phyloP scores from a whole-genome alignment of 257 asterid genomes.

The Nicotiana obtusifolia region DNA sequence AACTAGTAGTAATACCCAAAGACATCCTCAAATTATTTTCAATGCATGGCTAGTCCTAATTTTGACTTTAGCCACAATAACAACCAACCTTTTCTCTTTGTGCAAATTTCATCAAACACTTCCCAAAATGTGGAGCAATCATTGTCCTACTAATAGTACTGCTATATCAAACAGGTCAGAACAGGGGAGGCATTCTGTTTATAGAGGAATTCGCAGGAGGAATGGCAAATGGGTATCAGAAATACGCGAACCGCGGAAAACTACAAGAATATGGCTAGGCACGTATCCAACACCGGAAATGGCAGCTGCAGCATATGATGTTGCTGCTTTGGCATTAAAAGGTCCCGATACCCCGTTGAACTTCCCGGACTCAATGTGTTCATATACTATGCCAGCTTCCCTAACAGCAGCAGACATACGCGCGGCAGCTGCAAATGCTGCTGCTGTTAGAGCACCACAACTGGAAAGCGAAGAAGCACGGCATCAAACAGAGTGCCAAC shows the following conservation, averaged over 20 bases:
- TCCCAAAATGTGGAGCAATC: neutral
- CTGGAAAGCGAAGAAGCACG: too few relatives aligned
- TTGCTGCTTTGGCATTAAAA: constrained; percentile 47
- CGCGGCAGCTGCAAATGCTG: constrained; percentile 32
- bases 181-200: constrained; percentile 36
- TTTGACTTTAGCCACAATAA: neutral
- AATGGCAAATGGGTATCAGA: constrained; percentile 66
- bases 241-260: constrained; percentile 51
- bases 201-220: constrained; percentile 43
- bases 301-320: constrained; percentile 69
- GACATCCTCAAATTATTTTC: neutral
- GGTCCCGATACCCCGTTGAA: constrained; percentile 36
- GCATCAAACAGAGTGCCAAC: too few relatives aligned
- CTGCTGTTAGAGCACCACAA: constrained; percentile 19
- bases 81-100: neutral
- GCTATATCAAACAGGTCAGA: neutral
- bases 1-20: neutral
- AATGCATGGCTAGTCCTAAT: constrained; percentile 23
- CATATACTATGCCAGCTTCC: constrained; percentile 37
- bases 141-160: neutral
- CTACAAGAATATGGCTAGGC: constrained; percentile 60
- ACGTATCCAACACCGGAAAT: constrained; percentile 51
- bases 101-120: neutral
- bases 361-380: constrained; percentile 24
- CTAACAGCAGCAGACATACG: constrained; percentile 32